Evolutionary conservation across 495 filamentous ascomycete species (phyloP).

Genomic region (Penicillium pulvis): DNA sequence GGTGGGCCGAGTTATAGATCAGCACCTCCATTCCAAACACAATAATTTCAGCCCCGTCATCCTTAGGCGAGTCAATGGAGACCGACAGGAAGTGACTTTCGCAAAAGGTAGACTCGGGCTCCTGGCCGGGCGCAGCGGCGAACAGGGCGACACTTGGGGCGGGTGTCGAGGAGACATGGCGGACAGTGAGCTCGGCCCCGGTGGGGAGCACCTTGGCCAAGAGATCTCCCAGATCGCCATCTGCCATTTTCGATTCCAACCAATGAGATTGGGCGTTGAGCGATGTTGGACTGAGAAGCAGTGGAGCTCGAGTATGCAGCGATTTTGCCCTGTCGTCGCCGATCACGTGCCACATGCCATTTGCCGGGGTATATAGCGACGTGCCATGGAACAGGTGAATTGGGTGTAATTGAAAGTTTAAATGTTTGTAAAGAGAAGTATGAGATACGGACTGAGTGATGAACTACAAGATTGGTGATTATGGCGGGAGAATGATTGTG

Average conservation of each 20-base stretch:
- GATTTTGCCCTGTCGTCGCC: slow-evolving; percentile 16
- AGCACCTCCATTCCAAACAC: slow-evolving; percentile 69
- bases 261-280: slow-evolving; percentile 27
- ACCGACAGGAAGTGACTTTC: slow-evolving; percentile 85
- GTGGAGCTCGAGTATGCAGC: slow-evolving; percentile 18
- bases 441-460: background rate
- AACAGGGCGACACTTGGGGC: slow-evolving; percentile 71
- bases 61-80: slow-evolving; percentile 54
- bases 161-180: slow-evolving; percentile 88
- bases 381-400: background rate
- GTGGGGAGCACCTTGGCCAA: slow-evolving; percentile 73
- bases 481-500: background rate
- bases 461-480: background rate
- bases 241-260: slow-evolving; percentile 28
- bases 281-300: slow-evolving; percentile 20
- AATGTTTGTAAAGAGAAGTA: background rate
- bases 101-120: slow-evolving; percentile 74
- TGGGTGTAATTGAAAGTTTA: background rate
- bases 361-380: background rate
- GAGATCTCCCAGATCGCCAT: slow-evolving; percentile 46
- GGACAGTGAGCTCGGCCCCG: slow-evolving; percentile 67
- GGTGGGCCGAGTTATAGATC: slow-evolving; percentile 70
- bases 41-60: slow-evolving; percentile 47
- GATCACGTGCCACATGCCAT: slow-evolving; percentile 24
- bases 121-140: slow-evolving; percentile 69